A percentile compares a stretch with the other conserved stretches of the same genome.
Evolutionary conservation across 495 filamentous ascomycete genomes (phyloP).

Genomic region (Penicillium riverlandense): DNA sequence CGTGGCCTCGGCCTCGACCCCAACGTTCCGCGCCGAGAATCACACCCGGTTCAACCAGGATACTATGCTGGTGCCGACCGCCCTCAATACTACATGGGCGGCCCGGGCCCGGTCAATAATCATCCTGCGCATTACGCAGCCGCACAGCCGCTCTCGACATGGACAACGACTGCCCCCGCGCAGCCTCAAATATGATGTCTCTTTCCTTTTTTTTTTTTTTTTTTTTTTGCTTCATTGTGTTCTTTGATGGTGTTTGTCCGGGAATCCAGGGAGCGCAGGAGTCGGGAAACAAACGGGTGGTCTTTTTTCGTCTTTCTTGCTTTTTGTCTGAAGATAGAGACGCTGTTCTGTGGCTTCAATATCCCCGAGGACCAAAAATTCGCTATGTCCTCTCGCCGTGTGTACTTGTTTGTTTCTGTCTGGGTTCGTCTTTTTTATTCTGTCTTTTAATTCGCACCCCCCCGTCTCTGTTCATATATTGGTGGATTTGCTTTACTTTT

Average conservation of each 20-base stretch:
- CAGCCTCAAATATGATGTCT: slow-evolving; percentile 35
- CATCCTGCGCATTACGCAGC: slow-evolving; percentile 28
- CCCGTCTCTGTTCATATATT: too few species aligned
- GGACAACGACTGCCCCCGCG: slow-evolving; percentile 37
- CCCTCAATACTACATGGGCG: slow-evolving; percentile 31
- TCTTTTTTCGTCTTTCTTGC: too few species aligned
- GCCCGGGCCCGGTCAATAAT: slow-evolving; percentile 14
- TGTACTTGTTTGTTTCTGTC: too few species aligned
- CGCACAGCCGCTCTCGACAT: slow-evolving; percentile 25
- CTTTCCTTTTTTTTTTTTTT: not conserved
- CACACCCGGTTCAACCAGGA: slow-evolving; percentile 24
- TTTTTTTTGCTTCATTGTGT: not conserved
- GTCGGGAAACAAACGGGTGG: not conserved
- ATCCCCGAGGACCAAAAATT: too few species aligned
- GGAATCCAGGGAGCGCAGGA: slow-evolving; percentile 1
- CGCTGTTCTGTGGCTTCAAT: too few species aligned
- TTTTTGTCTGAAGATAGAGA: too few species aligned
- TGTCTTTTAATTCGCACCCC: too few species aligned
- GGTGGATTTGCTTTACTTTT: too few species aligned
- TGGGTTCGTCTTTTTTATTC: too few species aligned
- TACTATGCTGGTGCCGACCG: slow-evolving; percentile 28
- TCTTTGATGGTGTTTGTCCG: slow-evolving; percentile 1
- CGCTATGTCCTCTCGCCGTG: too few species aligned
- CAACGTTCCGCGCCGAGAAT: slow-evolving; percentile 32
- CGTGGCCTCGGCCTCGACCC: slow-evolving; percentile 32